Evolutionary conservation across 192 early-diverging fungal genomes (phyloP), one percentile per base, ranked within the genome.

Genomic region (Kappamyces sp.): DNA sequence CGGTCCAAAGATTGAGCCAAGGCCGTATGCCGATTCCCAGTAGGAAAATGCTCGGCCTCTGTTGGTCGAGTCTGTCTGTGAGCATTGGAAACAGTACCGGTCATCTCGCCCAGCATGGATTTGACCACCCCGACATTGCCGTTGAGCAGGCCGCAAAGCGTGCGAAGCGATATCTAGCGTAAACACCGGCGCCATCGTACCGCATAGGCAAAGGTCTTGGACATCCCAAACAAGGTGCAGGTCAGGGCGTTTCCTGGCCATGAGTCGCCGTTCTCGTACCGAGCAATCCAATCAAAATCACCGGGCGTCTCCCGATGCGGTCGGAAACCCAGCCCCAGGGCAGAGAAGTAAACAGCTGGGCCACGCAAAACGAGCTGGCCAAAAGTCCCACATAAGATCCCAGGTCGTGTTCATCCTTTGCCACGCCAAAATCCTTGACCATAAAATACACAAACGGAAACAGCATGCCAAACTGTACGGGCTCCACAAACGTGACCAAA

Each of bases 371-470:
- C 0, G 78, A 65, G 2, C 83, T 82, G 3, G 87, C 84, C 31
- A 87, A 80, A 49, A 81, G 66, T 15, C 88, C 88, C 39, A 85
- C 87, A 67, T 91, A 96, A 64, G 78, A 84, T 13, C 89, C 91
- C 54, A 93, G 81, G 32, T 88, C 83, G 34, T 88, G 85, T 51
- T 90, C 84, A 55, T 83, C 40, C 33, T 51, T 37, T 1, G 52
- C 43, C 3, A 67, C 13, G 34, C 81, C 67, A 58, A 91, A 92
- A 57, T 86, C 88, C 3, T 73, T 74, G 4, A 87, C 75, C 80
- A 87, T 87, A 57, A 91, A 89, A 60, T 90, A 92, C 2, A 90
- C 82, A 66, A 94, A 94, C 5, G 90, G 90, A 50, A 90, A 81
- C 44, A 88, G 60, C 42, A 90, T 78, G 12, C 82, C 76, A 34